These are phyloP conservation scores for Neofusicoccum laricinum DNA, from an alignment of 2,329 filamentous ascomycete species.

Conservation along the genomic window DNA sequence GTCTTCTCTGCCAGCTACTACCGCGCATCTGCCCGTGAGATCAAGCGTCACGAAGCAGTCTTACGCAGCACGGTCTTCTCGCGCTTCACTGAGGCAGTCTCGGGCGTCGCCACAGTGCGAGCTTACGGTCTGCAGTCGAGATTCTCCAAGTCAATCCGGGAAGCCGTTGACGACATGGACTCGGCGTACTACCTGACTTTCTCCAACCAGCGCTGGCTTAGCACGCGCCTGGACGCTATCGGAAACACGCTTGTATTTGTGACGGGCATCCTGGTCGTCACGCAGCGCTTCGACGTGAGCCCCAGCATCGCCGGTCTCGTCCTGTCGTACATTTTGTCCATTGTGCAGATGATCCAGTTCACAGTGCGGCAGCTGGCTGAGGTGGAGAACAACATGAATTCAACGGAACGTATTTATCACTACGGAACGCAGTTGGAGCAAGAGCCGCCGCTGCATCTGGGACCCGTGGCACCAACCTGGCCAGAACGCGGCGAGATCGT, in stretches of 20 bases:
- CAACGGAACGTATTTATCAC: constrained; percentile 86
- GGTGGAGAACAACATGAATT: constrained; percentile 97
- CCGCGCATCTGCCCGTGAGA: constrained; percentile 82
- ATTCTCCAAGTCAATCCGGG: constrained; percentile 68
- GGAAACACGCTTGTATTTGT: constrained; percentile 83
- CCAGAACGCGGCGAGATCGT: constrained; percentile 74
- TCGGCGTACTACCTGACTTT: constrained; percentile 93
- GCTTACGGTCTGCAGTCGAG: constrained; percentile 80
- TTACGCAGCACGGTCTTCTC: constrained; percentile 86
- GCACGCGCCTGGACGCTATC: constrained; percentile 77
- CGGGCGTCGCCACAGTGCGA: constrained; percentile 78
- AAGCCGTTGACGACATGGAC: constrained; percentile 86
- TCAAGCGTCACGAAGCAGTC: constrained; percentile 91
- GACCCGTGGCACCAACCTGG: constrained; percentile 71
- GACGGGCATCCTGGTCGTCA: constrained; percentile 86
- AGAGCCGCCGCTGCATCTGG: constrained; percentile 78
- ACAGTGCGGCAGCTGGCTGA: constrained; percentile 90
- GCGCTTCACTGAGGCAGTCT: constrained; percentile 85
- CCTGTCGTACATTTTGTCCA: constrained; percentile 86
- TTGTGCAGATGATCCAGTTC: constrained; percentile 95
- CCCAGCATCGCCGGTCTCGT: constrained; percentile 86
- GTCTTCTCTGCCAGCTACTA: constrained; percentile 84
- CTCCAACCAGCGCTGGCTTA: constrained; percentile 92
- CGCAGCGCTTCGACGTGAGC: constrained; percentile 78
- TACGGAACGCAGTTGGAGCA: constrained; percentile 85